Conservation (phyloP, 2,329 filamentous ascomycete species). For the Botrytis deweyae region DNA sequence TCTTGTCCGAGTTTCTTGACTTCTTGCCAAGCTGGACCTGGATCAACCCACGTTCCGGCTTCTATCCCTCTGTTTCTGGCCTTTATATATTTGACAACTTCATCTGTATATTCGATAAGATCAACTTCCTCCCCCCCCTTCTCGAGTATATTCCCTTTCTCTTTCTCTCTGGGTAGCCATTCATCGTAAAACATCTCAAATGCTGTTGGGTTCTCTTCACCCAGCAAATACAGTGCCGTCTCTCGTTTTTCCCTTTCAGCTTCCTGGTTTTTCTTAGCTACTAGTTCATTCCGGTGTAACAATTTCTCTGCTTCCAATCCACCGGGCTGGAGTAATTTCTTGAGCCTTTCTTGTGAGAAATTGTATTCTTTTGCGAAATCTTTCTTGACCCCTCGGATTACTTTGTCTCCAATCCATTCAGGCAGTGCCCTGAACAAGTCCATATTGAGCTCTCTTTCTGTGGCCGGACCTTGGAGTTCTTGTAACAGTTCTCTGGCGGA, state of each 20-base stretch:
- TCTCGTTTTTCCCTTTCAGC: too few species aligned
- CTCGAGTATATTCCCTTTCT: not conserved
- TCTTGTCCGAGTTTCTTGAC: not conserved
- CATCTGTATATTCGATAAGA: fast-evolving
- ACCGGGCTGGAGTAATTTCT: not conserved
- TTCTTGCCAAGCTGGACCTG: not conserved
- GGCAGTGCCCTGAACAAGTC: conserved; percentile 5
- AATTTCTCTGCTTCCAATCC: not conserved
- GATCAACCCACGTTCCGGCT: not conserved
- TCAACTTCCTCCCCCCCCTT: fast-evolving
- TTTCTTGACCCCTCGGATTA: not conserved
- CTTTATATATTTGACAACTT: not conserved
- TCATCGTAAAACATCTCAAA: not conserved
- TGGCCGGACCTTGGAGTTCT: not conserved
- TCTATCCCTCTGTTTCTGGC: not conserved
- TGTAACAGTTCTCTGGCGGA: not conserved
- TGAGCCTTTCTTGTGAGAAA: not conserved
- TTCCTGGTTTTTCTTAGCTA: not conserved
- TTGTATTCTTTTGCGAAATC: not conserved
- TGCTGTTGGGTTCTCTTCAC: too few species aligned
- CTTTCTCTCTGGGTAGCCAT: not conserved
- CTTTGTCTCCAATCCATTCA: not conserved
- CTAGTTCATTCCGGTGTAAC: not conserved
- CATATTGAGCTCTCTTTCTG: not conserved
- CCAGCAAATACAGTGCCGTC: fast-evolving